phyloP scores from a whole-genome alignment of 345 rosid genomes.

The Corymbia maculata region DNA sequence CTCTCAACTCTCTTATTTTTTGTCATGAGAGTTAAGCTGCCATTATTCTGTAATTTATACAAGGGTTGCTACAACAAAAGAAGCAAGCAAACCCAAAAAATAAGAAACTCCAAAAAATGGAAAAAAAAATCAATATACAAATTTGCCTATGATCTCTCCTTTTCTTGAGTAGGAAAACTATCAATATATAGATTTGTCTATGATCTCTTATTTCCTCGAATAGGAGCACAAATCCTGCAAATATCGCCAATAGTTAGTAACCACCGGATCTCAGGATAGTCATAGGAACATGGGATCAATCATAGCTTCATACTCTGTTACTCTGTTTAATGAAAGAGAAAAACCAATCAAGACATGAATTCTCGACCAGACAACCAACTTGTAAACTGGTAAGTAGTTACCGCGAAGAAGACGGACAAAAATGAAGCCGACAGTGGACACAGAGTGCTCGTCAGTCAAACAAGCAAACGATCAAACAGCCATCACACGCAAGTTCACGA shows the following conservation, averaged over 20 bases:
- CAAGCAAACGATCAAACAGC: background rate
- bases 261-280: background rate
- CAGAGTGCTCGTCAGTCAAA: background rate
- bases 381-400: background rate
- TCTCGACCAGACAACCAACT: background rate
- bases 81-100: too few species aligned
- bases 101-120: too few species aligned
- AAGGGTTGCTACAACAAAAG: too few species aligned
- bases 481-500: background rate
- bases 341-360: background rate
- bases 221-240: too few species aligned
- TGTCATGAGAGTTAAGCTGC: too few species aligned
- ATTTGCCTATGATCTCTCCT: too few species aligned
- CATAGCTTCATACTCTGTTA: background rate
- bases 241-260: background rate
- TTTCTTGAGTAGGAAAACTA: too few species aligned
- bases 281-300: background rate
- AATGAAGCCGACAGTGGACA: background rate
- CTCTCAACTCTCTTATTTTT: too few species aligned
- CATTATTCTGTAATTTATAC: too few species aligned
- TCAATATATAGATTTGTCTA: too few species aligned
- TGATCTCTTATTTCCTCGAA: too few species aligned
- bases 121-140: too few species aligned
- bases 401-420: background rate
- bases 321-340: background rate